Evolutionary conservation across 169 alveolate species (phyloP).

Genomic region (Cyclospora cayetanensis): DNA sequence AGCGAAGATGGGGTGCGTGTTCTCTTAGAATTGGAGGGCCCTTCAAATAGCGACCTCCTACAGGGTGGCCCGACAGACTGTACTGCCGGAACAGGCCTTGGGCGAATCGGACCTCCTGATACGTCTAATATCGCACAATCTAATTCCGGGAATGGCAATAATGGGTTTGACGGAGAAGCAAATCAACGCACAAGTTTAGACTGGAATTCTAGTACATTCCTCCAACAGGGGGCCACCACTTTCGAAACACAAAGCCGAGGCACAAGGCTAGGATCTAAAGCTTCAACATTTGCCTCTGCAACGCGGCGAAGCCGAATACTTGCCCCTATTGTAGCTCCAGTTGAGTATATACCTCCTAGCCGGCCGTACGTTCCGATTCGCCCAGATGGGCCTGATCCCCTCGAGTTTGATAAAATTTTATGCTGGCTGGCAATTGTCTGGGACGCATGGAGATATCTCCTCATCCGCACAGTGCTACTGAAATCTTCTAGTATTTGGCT

Average conservation of each 20-base stretch:
- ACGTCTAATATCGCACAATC: neutral
- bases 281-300: slow-evolving; percentile 17
- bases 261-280: slow-evolving; percentile 28
- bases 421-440: slow-evolving; percentile 66
- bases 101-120: neutral
- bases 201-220: neutral
- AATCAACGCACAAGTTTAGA: slow-evolving; percentile 10
- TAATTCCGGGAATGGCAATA: neutral
- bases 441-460: slow-evolving; percentile 68
- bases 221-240: neutral
- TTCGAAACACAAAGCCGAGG: slow-evolving; percentile 8
- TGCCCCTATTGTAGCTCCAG: slow-evolving; percentile 41
- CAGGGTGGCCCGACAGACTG: neutral
- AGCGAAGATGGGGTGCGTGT: slow-evolving; percentile 55
- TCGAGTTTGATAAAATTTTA: slow-evolving; percentile 61
- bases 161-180: neutral
- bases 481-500: slow-evolving; percentile 63
- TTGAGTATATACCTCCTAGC: slow-evolving; percentile 35
- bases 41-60: neutral
- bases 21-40: slow-evolving; percentile 39
- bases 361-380: slow-evolving; percentile 41
- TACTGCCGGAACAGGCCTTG: neutral
- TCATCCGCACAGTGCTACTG: slow-evolving; percentile 62
- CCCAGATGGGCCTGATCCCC: slow-evolving; percentile 65
- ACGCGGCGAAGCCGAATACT: slow-evolving; percentile 29